phyloP scores from a whole-genome alignment of 495 filamentous ascomycete genomes.

The Staphylotrichum tortipilum region DNA sequence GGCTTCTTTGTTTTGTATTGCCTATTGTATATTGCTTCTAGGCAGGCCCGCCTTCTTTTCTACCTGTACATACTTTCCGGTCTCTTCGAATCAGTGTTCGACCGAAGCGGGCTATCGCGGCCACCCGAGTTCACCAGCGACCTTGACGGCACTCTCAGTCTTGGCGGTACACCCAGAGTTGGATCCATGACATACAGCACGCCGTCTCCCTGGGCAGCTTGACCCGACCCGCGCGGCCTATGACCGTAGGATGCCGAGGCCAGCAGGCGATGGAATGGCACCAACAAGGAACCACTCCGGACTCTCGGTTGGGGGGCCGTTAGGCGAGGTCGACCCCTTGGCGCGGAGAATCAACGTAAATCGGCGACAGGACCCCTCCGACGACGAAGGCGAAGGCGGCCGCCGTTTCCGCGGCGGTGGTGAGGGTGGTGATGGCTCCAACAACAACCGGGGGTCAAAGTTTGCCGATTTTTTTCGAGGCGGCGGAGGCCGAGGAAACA shows the following conservation, averaged over 20 bases:
- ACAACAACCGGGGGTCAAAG: no score
- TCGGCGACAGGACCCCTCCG: slow-evolving; percentile 7
- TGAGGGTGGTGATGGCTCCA: not conserved
- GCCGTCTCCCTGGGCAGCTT: slow-evolving; percentile 8
- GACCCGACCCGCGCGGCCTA: slow-evolving; percentile 12
- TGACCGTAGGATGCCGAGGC: slow-evolving; percentile 15
- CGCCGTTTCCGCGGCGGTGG: slow-evolving; percentile 3
- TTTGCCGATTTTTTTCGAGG: no score
- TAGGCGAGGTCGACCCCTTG: not conserved
- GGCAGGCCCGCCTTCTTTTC: no score
- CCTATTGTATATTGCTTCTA: slow-evolving; percentile 5
- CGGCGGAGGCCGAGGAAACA: no score
- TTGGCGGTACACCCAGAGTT: not conserved
- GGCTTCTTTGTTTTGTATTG: slow-evolving; percentile 8
- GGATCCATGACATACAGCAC: slow-evolving; percentile 6
- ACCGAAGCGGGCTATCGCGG: not conserved
- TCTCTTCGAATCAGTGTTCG: not conserved
- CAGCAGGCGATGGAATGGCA: slow-evolving; percentile 24
- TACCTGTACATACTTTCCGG: not conserved
- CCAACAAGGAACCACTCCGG: slow-evolving; percentile 11
- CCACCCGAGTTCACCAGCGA: not conserved
- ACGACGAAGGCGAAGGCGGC: slow-evolving; percentile 3
- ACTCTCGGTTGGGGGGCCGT: slow-evolving; percentile 4
- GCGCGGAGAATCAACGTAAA: slow-evolving; percentile 1
- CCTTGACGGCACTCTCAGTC: not conserved